Percentiles rank a stretch among this genome's conserved stretches.
These are phyloP conservation scores for Diplodia scrobiculata DNA, from an alignment of 2,329 filamentous ascomycete species.

Conservation along the genomic window DNA sequence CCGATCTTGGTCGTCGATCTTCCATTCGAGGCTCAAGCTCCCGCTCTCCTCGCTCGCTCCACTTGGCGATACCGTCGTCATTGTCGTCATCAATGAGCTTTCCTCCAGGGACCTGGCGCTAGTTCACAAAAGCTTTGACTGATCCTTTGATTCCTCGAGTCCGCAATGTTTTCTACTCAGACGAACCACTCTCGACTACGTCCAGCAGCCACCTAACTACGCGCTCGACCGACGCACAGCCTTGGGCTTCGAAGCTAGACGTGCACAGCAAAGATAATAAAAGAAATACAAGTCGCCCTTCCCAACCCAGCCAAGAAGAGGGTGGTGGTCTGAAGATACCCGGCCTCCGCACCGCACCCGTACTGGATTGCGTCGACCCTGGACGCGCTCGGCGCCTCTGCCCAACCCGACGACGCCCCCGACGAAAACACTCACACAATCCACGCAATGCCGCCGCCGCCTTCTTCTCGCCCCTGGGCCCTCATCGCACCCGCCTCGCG, in stretches of 20 bases:
- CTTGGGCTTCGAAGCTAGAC: not conserved
- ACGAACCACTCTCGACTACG: not conserved
- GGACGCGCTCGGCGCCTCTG: not conserved
- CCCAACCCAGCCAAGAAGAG: too few species aligned
- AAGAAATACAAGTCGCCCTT: too few species aligned
- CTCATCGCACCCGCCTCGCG: slow-evolving; percentile 62
- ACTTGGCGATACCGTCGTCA: not conserved
- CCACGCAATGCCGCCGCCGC: not conserved
- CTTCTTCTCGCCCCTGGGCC: slow-evolving; percentile 45
- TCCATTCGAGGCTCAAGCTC: not conserved
- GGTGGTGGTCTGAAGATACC: too few species aligned
- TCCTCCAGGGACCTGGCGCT: not conserved
- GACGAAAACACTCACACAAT: not conserved
- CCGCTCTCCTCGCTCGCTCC: not conserved
- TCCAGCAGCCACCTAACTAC: not conserved
- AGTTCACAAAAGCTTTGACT: not conserved
- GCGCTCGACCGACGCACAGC: too few species aligned
- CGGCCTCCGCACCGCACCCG: too few species aligned
- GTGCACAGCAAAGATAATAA: too few species aligned
- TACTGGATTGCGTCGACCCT: too few species aligned
- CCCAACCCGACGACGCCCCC: not conserved
- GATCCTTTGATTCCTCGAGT: not conserved
- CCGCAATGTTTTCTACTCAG: not conserved
- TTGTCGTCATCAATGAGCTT: slow-evolving; percentile 6
- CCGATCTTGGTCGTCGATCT: slow-evolving; percentile 27